Percentiles rank a stretch among this genome's conserved stretches.
These are phyloP conservation scores for Crithidia fasciculata DNA, from an alignment of 208 protist genomes.

Conservation along the genomic window DNA sequence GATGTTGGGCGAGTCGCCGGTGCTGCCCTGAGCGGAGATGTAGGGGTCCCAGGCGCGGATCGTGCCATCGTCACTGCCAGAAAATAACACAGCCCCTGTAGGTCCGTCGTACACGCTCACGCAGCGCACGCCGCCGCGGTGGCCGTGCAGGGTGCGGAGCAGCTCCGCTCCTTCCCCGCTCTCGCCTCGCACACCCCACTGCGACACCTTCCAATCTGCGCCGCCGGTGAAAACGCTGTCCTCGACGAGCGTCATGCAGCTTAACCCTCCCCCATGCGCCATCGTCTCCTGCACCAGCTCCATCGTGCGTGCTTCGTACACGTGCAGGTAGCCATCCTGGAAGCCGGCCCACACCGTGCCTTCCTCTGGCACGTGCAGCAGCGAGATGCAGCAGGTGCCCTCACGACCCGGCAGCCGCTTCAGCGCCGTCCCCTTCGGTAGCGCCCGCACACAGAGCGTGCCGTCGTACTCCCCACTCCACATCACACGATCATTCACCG, in stretches of 20 bases:
- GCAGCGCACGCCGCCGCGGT: conserved; percentile 68
- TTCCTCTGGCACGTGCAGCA: conserved; percentile 54
- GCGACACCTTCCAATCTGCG: conserved; percentile 76
- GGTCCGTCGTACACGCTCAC: conserved; percentile 55
- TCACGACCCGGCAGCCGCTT: conserved; percentile 50
- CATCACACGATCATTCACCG: conserved; percentile 68
- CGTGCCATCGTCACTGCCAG: conserved; percentile 79
- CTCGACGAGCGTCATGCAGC: conserved; percentile 48
- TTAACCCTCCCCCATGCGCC: conserved; percentile 31
- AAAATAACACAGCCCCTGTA: conserved; percentile 78
- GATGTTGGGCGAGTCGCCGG: conserved; percentile 35
- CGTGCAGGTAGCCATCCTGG: conserved; percentile 79
- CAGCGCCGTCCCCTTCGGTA: conserved; percentile 69
- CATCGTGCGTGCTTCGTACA: conserved; percentile 59
- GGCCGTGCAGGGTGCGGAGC: conserved; percentile 64
- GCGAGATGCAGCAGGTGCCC: conserved; percentile 60
- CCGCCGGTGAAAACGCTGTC: conserved; percentile 79
- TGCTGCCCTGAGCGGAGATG: conserved; percentile 7
- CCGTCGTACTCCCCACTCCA: conserved; percentile 84
- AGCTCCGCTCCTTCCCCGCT: conserved; percentile 7
- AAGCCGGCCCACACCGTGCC: conserved; percentile 76
- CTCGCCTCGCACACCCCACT: conserved; percentile 52
- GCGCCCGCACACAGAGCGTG: conserved; percentile 59
- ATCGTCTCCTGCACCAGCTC: conserved; percentile 49
- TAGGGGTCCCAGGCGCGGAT: conserved; percentile 86